Evolutionary conservation across 768 basidiomycete species (phyloP).

Genomic region (Clavaria fumosa): DNA sequence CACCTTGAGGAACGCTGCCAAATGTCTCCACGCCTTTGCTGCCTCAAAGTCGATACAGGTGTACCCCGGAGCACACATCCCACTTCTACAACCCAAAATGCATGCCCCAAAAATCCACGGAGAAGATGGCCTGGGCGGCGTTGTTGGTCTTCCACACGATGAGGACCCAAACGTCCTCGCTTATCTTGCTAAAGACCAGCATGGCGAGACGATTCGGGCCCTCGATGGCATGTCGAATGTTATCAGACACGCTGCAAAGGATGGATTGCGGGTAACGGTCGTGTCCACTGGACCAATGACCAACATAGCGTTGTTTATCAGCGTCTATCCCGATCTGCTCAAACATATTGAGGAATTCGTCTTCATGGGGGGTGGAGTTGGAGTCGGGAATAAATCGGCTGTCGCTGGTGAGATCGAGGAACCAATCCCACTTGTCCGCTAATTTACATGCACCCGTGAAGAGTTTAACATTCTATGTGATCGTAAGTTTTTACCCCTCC

Average conservation of each 20-base stretch:
- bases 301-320: constrained; percentile 53
- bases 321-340: constrained; percentile 36
- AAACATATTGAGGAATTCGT: constrained; percentile 52
- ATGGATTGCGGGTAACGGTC: constrained; percentile 44
- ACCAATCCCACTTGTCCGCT: too few species aligned
- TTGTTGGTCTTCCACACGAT: constrained; percentile 51
- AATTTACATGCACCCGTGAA: too few species aligned
- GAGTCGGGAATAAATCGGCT: constrained; percentile 65
- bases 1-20: constrained; percentile 60
- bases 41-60: constrained; percentile 43
- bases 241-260: constrained; percentile 39
- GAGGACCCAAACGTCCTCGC: constrained; percentile 34
- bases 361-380: constrained; percentile 88
- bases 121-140: constrained; percentile 67
- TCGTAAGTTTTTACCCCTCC: constrained; percentile 53
- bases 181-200: constrained; percentile 28
- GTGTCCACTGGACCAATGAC: constrained; percentile 79
- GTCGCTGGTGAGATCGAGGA: constrained; percentile 57
- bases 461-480: constrained; percentile 77
- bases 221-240: constrained; percentile 52
- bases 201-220: constrained; percentile 34
- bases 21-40: constrained; percentile 62
- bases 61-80: constrained; percentile 54
- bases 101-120: constrained; percentile 76
- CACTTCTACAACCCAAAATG: constrained; percentile 44